phyloP scores from a whole-genome alignment of 2,329 filamentous ascomycete species.

The Pseudofabraea citricarpa region DNA sequence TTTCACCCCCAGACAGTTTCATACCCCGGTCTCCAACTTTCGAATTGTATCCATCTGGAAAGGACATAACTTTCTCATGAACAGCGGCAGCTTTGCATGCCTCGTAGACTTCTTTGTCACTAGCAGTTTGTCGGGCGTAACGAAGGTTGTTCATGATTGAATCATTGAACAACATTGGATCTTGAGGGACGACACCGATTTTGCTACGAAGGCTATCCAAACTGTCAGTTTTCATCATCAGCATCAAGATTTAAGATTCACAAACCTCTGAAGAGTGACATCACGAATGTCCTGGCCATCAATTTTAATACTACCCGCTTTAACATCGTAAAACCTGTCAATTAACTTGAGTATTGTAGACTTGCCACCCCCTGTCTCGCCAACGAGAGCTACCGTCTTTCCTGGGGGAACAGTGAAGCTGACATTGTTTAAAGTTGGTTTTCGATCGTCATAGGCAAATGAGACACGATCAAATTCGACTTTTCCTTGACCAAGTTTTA shows the following conservation, averaged over 20 bases:
- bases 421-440: slow-evolving; percentile 28
- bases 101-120: slow-evolving; percentile 29
- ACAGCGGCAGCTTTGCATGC: slow-evolving; percentile 54
- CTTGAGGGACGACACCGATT: slow-evolving; percentile 53
- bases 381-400: slow-evolving; percentile 40
- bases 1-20: slow-evolving; percentile 81
- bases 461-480: slow-evolving; percentile 29
- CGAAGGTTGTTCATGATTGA: slow-evolving; percentile 36
- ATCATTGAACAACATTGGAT: slow-evolving; percentile 50
- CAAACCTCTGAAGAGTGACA: slow-evolving; percentile 41
- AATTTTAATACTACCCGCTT: slow-evolving; percentile 32
- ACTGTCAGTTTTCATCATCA: slow-evolving; percentile 6
- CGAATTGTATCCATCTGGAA: slow-evolving; percentile 50
- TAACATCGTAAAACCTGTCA: slow-evolving; percentile 40
- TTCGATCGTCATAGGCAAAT: slow-evolving; percentile 31
- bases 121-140: slow-evolving; percentile 24
- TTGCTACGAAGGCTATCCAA: slow-evolving; percentile 30
- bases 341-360: slow-evolving; percentile 38
- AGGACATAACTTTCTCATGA: slow-evolving; percentile 50
- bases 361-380: slow-evolving; percentile 39
- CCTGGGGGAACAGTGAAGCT: slow-evolving; percentile 29
- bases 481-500: slow-evolving; percentile 36
- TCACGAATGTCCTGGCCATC: slow-evolving; percentile 32
- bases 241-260: slow-evolving; percentile 39
- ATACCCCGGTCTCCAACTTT: slow-evolving; percentile 35